Conservation (phyloP, 2,329 filamentous ascomycete species). For the Apiospora malaysiana region DNA sequence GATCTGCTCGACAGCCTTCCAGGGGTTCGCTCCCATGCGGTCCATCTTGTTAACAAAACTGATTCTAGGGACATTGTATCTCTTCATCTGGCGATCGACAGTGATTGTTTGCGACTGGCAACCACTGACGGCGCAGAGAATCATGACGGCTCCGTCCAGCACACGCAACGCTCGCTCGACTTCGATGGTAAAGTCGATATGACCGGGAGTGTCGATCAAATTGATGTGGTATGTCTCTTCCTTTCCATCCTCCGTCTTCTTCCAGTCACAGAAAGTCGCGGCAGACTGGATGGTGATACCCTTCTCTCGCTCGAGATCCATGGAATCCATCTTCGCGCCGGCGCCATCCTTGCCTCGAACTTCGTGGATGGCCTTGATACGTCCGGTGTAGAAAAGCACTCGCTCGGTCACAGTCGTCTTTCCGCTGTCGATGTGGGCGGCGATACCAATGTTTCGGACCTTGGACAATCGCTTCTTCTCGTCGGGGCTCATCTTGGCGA, state of each 20-base stretch:
- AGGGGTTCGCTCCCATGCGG: slow-evolving; percentile 96
- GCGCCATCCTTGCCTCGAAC: slow-evolving; percentile 93
- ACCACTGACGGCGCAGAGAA: slow-evolving; percentile 94
- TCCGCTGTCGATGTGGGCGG: slow-evolving; percentile 97
- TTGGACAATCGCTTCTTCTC: slow-evolving; percentile 79
- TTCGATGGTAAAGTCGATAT: slow-evolving; percentile 99
- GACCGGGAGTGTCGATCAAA: slow-evolving; percentile 96
- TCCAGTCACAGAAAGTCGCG: slow-evolving; percentile 97
- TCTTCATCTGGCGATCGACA: slow-evolving; percentile 97
- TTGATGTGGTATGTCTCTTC: slow-evolving; percentile 97
- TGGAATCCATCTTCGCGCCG: slow-evolving; percentile 99
- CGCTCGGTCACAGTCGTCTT: slow-evolving; percentile 97
- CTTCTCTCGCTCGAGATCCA: slow-evolving; percentile 98
- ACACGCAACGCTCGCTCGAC: slow-evolving; percentile 95
- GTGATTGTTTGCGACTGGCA: slow-evolving; percentile 99
- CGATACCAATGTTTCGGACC: slow-evolving; percentile 97
- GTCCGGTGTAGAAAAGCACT: slow-evolving; percentile 96
- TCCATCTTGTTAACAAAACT: slow-evolving; percentile 99
- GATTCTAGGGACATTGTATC: slow-evolving; percentile 94
- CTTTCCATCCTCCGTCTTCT: slow-evolving; percentile 81
- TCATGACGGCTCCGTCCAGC: slow-evolving; percentile 96
- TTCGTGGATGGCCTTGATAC: slow-evolving; percentile 97
- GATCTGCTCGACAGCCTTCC: slow-evolving; percentile 97
- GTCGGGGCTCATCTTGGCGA: slow-evolving; percentile 79
- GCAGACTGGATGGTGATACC: slow-evolving; percentile 99